Evolutionary conservation across 495 filamentous ascomycete species (phyloP), one percentile per base, ranked within the genome.

Genomic region (Neurospora hispaniola): DNA sequence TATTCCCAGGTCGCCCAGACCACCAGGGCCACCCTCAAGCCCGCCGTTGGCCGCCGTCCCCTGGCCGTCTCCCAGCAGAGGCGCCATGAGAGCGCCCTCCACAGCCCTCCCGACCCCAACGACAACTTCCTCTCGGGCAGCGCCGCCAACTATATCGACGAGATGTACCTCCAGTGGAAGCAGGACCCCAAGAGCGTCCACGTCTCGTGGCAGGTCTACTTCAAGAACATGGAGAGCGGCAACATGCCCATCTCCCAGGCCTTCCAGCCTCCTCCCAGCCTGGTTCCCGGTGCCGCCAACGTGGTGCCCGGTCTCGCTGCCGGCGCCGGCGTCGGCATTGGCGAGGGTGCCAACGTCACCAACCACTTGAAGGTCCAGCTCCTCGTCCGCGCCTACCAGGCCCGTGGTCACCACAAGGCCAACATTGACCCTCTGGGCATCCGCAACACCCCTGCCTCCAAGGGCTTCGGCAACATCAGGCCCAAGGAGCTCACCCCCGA

Each of bases 81-180:
- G 75, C 80, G 86, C 73, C 81, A 83, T 82, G 84, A 85, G 74
- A 83, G 86, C 73, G 80, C 81, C 46, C 71, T 79, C 73, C 70
- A 79, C 75, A 78, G 74, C 76, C 76, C 86, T 42, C 80, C 86
- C 89, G 92, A 96, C 79, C 88, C 96, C 71, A 95, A 91, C 78
- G 96, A 99, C 85, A 96, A 90, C 82, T 99, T 98, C 87, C 88
- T 98, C 70, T 90, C 92, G 73, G 96, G 96, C 54, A 97, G 91
- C 85, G 92, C 94, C 72, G 96, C 96, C 81, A 98, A 97, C 85
- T 99, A 99, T 83, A 91, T 99, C 81, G 96, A 99, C 82, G 96
- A 97, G 88, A 99, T 99, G 96, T 99, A 99, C 83, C 82, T 99
- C 83, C 89, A 92, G 77, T 99, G 96, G 96, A 97, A 95, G 85